phyloP scores from a whole-genome alignment of 2,329 filamentous ascomycete species.

The Talaromyces sp. region DNA sequence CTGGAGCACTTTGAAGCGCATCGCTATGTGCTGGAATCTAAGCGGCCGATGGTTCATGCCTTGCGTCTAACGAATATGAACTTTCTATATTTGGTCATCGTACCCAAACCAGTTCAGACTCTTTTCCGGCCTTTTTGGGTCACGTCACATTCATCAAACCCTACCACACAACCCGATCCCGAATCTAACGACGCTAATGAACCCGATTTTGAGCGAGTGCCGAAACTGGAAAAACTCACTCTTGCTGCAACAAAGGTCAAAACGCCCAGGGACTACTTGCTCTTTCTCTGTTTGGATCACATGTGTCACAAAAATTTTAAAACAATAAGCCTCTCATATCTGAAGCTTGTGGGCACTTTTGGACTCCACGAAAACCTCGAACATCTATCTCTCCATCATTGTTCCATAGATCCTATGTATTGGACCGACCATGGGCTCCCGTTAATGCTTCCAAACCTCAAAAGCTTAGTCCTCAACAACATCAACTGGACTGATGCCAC shows the following conservation, averaged over 20 bases:
- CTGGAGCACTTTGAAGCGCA: constrained; percentile 13
- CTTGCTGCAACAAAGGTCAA: not conserved
- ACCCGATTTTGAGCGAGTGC: not conserved
- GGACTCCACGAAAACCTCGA: not conserved
- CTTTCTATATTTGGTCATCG: not conserved
- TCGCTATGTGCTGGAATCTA: not conserved
- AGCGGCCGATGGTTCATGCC: not conserved
- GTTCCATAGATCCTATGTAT: not conserved
- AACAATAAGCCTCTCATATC: not conserved
- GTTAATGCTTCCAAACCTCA: constrained; percentile 25
- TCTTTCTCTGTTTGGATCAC: not conserved
- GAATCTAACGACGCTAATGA: not conserved
- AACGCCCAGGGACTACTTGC: too few species aligned
- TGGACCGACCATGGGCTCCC: not conserved
- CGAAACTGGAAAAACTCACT: constrained; percentile 5
- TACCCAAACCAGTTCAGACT: not conserved
- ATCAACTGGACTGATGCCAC: constrained; percentile 3
- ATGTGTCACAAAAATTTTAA: not conserved
- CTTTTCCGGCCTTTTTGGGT: not conserved
- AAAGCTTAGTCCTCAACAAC: constrained; percentile 11
- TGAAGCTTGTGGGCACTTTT: not conserved
- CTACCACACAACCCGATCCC: not conserved
- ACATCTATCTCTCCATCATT: not conserved
- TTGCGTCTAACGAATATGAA: constrained; percentile 3
- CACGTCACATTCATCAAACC: not conserved